Evolutionary conservation across 345 rosid species (phyloP), one percentile per base, ranked within the genome.

Genomic region (Hibiscus tridactylites): DNA sequence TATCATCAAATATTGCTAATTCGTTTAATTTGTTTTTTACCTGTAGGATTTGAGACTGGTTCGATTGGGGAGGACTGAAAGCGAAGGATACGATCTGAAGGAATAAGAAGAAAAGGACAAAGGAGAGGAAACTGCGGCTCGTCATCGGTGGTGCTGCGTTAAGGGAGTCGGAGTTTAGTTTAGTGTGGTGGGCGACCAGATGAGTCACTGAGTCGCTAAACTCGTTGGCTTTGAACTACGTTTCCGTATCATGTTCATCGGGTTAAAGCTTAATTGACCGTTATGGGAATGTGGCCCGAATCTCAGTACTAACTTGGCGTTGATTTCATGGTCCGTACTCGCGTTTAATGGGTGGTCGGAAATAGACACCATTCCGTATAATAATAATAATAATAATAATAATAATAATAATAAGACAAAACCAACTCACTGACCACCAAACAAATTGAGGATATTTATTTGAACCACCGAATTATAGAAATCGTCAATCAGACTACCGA

Each of bases 21-120:
- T 47, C 2, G 28, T 47, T 68, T 29, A 15, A 13, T 65, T 44
- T 44, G 47, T 47, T 0, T 21, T 13, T 46, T 75, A 84, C 88
- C 90, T 81, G 83, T 52, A 84, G 49, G 79, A 83, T 70, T 2
- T 74, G 80, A 13, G 69, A 49, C 67, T 24, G 63, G 76, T 63
- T 69, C 17, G 77, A 61, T 35, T 77, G 82, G 5, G 80, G 67
- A 57, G 73, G 79, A 77, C 73, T 73, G 35, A 79, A 74, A 42
- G 84, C 75, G 44, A 69, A 1, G 59, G 79, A 16, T 17, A 71
- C 74, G 63, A 70, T 13, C 54, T 59, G 83, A 65, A 70, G 16
- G 52, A 73, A 58, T 62, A 81, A 68, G 53, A 74, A 75, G 68
- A 79, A 47, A 19, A 81, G 8, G 64, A 73, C 70, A 68, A 73